These are phyloP conservation scores for Fusarium marasasianum DNA, from an alignment of 2,329 filamentous ascomycete species.

Conservation along the genomic window DNA sequence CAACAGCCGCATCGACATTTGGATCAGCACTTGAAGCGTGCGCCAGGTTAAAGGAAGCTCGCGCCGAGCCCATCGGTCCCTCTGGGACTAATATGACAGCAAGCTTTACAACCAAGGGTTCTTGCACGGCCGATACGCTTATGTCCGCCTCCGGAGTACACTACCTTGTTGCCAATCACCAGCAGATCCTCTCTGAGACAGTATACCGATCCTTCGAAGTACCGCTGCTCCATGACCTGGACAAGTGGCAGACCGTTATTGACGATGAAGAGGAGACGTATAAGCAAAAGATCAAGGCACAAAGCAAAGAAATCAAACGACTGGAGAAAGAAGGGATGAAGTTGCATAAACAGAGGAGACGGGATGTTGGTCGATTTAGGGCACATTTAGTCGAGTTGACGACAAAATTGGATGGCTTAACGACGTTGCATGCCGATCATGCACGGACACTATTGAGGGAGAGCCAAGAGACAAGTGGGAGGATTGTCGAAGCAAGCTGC, in stretches of 20 bases:
- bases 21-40: slow-evolving; percentile 73
- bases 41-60: slow-evolving; percentile 73
- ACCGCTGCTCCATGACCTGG: slow-evolving; percentile 73
- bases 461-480: slow-evolving; percentile 70
- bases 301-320: slow-evolving; percentile 68
- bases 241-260: slow-evolving; percentile 70
- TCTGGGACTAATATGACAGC: slow-evolving; percentile 52
- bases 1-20: slow-evolving; percentile 69
- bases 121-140: slow-evolving; percentile 71
- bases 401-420: slow-evolving; percentile 68
- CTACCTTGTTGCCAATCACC: slow-evolving; percentile 74
- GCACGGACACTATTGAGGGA: slow-evolving; percentile 68
- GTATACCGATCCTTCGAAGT: slow-evolving; percentile 76
- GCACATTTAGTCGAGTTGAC: slow-evolving; percentile 72
- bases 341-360: slow-evolving; percentile 66
- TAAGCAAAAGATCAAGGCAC: slow-evolving; percentile 62
- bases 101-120: slow-evolving; percentile 58
- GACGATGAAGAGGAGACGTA: slow-evolving; percentile 73
- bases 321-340: slow-evolving; percentile 73
- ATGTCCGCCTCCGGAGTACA: slow-evolving; percentile 72
- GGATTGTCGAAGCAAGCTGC: slow-evolving; percentile 71
- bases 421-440: slow-evolving; percentile 67
- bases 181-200: slow-evolving; percentile 74
- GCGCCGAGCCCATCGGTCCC: slow-evolving; percentile 64
- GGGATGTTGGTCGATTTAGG: slow-evolving; percentile 70